These are phyloP conservation scores for Ophiostoma montium DNA, from an alignment of 2,329 filamentous ascomycete species.

Conservation along the genomic window DNA sequence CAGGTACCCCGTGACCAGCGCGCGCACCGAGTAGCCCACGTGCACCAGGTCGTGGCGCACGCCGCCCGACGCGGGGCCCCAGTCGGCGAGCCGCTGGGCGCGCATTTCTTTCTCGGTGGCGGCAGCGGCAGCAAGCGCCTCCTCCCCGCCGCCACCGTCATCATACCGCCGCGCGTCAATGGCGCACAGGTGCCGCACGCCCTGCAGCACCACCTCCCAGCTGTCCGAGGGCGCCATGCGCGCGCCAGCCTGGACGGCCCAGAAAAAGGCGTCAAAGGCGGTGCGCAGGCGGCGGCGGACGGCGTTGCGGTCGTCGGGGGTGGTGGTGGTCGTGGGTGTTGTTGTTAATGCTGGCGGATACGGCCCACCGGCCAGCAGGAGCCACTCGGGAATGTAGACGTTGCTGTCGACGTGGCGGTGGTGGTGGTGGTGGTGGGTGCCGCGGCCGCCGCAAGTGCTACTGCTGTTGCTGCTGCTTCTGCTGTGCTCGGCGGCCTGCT, in stretches of 20 bases:
- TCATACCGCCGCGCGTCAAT: not conserved
- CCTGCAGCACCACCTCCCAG: constrained; percentile 11
- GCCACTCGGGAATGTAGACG: constrained; percentile 5
- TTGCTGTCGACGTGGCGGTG: not conserved
- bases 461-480: too few relatives aligned
- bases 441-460: too few relatives aligned
- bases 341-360: not conserved
- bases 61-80: constrained; percentile 1
- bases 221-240: not conserved
- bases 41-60: not conserved
- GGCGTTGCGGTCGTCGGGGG: not conserved
- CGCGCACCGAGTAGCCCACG: not conserved
- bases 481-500: too few relatives aligned
- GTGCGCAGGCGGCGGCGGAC: not conserved
- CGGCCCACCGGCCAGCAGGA: constrained; percentile 3
- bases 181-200: constrained; percentile 4
- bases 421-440: too few relatives aligned
- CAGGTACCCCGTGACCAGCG: constrained; percentile 5
- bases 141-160: not conserved
- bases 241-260: not conserved
- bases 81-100: not conserved
- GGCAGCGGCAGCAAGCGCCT: not conserved
- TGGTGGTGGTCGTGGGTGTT: not conserved
- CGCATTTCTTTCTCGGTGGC: not conserved
- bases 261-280: constrained; percentile 1